Base-by-base conservation (phyloP, 352 stramenopile species). In the Thalassiosira livingstoniorum region DNA sequence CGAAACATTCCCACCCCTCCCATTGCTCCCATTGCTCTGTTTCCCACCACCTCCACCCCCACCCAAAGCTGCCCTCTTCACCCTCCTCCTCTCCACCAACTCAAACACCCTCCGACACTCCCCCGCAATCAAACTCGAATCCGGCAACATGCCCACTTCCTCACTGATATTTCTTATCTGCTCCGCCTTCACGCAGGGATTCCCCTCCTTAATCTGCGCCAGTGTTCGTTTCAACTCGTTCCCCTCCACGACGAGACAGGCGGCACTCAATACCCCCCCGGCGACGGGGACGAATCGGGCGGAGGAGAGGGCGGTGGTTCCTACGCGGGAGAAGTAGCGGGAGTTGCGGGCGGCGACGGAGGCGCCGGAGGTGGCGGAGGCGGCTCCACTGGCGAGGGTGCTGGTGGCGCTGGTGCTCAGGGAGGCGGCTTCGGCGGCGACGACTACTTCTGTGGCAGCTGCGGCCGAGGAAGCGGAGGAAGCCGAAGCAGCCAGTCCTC, bases 151-250 rank as follows among this genome's bases (percentile, higher is more conserved):
- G 61, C 64, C 54, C 34, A 92, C 55, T 55, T 92, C 84, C 11
- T 81, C 43, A 23, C 54, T 18, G 58, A 92, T 91, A 0, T 32
- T 32, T 35, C 72, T 70, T 27, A 93, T 64, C 29, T 68, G 43
- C n/a, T 89, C 65, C 3, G 88, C 85, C 57, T 90, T 92, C 31
- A 83, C 86, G 70, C 86, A 93, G 3, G 81, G 82, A 83, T 80
- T 90, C 0, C 88, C 88, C 21, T 86, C 75, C n/a, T 72, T 81
- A 34, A 93, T 91, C 13, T 57, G 47, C 54, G 83, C 62, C n/a
- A 93, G 43, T 27, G 88, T 92, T 31, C 27, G 47, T 31, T 90
- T 89, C 2, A 93, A 73, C 35, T 85, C 79, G 34, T 87, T 88
- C 0, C 81, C 88, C 54, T 93, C 88, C 29, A 92, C 72, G 3